Base-by-base conservation (phyloP, 208 protist genomes). In the Trypanosoma scelopori region DNA sequence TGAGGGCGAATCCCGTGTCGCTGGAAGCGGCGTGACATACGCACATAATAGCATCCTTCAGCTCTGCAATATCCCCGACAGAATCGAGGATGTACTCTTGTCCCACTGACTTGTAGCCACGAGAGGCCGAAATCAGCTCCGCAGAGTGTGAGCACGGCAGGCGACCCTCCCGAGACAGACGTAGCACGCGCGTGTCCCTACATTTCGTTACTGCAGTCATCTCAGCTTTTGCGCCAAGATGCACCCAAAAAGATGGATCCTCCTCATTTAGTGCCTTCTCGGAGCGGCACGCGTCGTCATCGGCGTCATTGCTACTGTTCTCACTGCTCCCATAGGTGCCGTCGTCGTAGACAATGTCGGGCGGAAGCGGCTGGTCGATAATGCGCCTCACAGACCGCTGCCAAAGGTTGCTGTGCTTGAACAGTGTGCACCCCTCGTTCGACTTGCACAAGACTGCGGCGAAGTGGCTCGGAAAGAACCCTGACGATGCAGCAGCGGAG, bases 401-500 rank as follows among this genome's bases (percentile, higher is more conserved):
- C 87, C 90, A 95, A 28, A 93, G 77, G 57, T 71, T 52, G 52
- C 90, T 92, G 68, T 91, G 82, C 74, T 89, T 85, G 69, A 95
- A 88, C 55, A 91, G 57, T 22, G 78, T 80, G 23, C 85, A 92
- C 22, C 90, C 90, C 73, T 95, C 90, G 20, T 73, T 76, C 0
- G 84, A 85, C 42, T 68, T 78, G 75, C 84, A 87, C 42, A 95
- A 71, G 22, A 91, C 79, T 7, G 85, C 74, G 22, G 87, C 87
- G 48, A 93, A 92, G 74, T 95, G 90, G 23, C 76, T 77, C 12
- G 90, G 90, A 50, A 95, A 90, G 65, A 92, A 91, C 27, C 79
- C 70, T 11, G 56, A 46, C 28, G 55, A 30, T n/a, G 42, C 23
- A 48, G 51, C 5, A 20, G 3, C 39, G 2, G 28, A 11, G 2